phyloP scores from a whole-genome alignment of 2,329 filamentous ascomycete genomes.

The Fusarium metavorans region DNA sequence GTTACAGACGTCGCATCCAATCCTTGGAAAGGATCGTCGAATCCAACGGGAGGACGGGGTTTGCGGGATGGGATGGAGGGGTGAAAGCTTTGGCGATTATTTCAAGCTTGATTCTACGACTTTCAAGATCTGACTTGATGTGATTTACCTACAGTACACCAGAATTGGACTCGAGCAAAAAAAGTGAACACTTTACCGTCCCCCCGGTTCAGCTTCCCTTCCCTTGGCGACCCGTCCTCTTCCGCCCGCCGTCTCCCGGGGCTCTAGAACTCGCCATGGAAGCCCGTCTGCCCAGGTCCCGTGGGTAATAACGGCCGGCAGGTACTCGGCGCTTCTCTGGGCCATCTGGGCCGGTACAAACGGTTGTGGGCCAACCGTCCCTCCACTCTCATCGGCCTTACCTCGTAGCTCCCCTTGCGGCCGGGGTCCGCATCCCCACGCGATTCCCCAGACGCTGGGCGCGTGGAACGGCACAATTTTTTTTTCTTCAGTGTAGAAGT shows the following conservation, averaged over 20 bases:
- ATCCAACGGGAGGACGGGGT: background rate
- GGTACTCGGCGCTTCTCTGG: conserved; percentile 53
- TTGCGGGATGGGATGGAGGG: background rate
- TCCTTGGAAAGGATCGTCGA: background rate
- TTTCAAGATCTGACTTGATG: background rate
- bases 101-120: background rate
- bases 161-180: background rate
- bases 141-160: background rate
- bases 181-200: conserved; percentile 13
- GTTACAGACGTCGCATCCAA: background rate
- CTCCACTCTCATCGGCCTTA: conserved; percentile 46
- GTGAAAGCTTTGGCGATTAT: background rate
- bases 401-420: conserved; percentile 45
- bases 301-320: conserved; percentile 44
- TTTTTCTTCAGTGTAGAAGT: background rate
- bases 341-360: conserved; percentile 25
- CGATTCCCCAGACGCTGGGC: conserved; percentile 48
- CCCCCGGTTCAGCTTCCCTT: conserved; percentile 16
- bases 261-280: conserved; percentile 27
- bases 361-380: conserved; percentile 42
- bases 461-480: conserved; percentile 29
- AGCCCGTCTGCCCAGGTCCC: conserved; percentile 8
- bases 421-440: conserved; percentile 40
- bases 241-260: conserved; percentile 1
- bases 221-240: background rate